A percentile compares a stretch with the other conserved stretches of the same genome.
Evolutionary conservation across 2,329 filamentous ascomycete genomes (phyloP).

Genomic region (Talaromyces sp.): DNA sequence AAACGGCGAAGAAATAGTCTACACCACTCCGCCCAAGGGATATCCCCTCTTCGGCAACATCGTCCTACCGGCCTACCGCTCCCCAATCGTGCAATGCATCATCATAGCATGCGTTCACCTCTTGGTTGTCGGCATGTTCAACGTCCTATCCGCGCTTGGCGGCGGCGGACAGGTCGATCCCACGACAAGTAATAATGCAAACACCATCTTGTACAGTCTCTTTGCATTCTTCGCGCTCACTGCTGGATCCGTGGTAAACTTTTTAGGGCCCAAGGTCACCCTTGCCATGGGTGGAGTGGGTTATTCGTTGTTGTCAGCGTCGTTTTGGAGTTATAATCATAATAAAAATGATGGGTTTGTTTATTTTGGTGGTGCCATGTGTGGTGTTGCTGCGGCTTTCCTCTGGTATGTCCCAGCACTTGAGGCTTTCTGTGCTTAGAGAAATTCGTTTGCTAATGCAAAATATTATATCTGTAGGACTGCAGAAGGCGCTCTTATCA

Average conservation of each 20-base stretch:
- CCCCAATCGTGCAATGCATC: slow-evolving; percentile 17
- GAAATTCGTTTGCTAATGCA: neutral
- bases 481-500: slow-evolving; percentile 79
- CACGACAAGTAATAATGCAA: slow-evolving; percentile 18
- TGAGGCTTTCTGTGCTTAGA: too few species aligned
- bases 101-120: slow-evolving; percentile 18
- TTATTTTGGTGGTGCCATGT: slow-evolving; percentile 65
- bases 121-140: slow-evolving; percentile 20
- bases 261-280: slow-evolving; percentile 63
- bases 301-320: slow-evolving; percentile 68
- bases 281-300: slow-evolving; percentile 69
- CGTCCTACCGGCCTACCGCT: slow-evolving; percentile 17
- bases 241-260: slow-evolving; percentile 60
- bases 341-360: slow-evolving; percentile 64
- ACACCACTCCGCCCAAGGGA: slow-evolving; percentile 11
- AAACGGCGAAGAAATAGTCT: neutral
- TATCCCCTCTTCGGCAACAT: slow-evolving; percentile 14
- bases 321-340: slow-evolving; percentile 67
- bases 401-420: slow-evolving; percentile 51
- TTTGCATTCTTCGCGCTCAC: slow-evolving; percentile 18
- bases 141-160: slow-evolving; percentile 18
- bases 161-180: slow-evolving; percentile 19
- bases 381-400: slow-evolving; percentile 73
- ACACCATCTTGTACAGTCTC: slow-evolving; percentile 18
- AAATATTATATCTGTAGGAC: slow-evolving; percentile 35